Evolutionary conservation across 2,329 filamentous ascomycete genomes (phyloP), one percentile per base, ranked within the genome.

Genomic region (Phaeophleospora eucalypticola): DNA sequence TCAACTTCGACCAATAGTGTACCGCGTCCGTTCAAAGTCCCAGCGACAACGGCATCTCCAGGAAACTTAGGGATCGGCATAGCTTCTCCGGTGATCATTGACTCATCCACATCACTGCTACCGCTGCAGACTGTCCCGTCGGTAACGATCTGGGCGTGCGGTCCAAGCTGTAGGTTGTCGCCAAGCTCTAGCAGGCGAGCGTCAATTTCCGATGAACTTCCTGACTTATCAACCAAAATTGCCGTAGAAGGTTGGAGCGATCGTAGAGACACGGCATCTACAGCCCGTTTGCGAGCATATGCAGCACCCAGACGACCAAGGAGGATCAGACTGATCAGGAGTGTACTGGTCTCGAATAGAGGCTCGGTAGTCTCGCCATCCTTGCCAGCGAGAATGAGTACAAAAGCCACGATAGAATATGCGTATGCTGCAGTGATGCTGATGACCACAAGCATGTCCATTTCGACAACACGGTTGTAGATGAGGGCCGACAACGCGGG

Each of bases 71-170:
- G 71, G 0, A 87, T 76, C 0, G 79, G 81, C 0, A 66, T 65
- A 0, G 79, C 74, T 60, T 93, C 87, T 0, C 87, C 87, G 0
- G 87, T 91, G 7, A 91, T 66, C 80, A 88, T 86, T 0, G 85
- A 87, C 61, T 91, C 87, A 58, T 91, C 78, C 0, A 89, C 74
- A 48, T 87, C 85, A 0, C 80, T 83, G 0, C 68, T 70, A 0
- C 87, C 87, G 2, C 68, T 66, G 0, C 83, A 51, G 0, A 91
- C 76, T 0, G 72, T 76, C 0, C 87, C 87, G 55, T 93, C 87
- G 0, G 87, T 90, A 0, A 80, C 77, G 3, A 89, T 71, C 0
- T 65, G 64, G 0, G 71, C 69, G 46, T 89, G 78, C 0, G 86
- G 82, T 0, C 69, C 56, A 3, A 87, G 76, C 29, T 75, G 78